These are phyloP conservation scores for Gonapodya prolifera DNA, from an alignment of 192 early-diverging fungal genomes.

Conservation along the genomic window DNA sequence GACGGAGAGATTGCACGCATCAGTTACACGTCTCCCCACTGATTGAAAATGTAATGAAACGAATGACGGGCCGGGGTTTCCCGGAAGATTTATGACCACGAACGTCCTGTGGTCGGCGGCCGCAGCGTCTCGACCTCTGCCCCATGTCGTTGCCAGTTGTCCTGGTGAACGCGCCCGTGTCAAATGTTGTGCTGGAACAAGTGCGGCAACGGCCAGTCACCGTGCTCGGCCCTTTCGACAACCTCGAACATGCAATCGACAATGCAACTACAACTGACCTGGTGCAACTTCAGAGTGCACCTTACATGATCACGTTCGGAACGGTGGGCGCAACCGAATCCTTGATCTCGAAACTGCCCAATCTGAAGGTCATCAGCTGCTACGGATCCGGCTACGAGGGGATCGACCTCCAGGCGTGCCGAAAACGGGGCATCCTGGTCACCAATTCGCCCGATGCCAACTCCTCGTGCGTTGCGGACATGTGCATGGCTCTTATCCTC, in stretches of 20 bases:
- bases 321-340: background rate
- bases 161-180: background rate
- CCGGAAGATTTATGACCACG: too few relatives aligned
- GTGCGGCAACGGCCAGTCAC: background rate
- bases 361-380: background rate
- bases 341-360: background rate
- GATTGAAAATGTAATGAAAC: too few relatives aligned
- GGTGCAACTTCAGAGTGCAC: background rate
- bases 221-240: conserved; percentile 5
- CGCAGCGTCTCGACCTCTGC: too few relatives aligned
- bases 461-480: conserved; percentile 3
- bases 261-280: background rate
- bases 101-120: too few relatives aligned
- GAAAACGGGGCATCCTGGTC: background rate
- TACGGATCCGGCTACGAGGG: background rate
- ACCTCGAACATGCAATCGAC: background rate
- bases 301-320: background rate
- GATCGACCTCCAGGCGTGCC: background rate
- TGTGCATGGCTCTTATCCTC: background rate
- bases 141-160: too few relatives aligned
- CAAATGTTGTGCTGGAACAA: background rate
- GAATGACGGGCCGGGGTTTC: too few relatives aligned
- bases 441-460: background rate
- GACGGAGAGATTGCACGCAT: too few relatives aligned
- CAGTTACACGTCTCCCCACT: too few relatives aligned